Evolutionary conservation across 176 grass and related monocot species (phyloP).

Genomic region (Luzula sylvatica): DNA sequence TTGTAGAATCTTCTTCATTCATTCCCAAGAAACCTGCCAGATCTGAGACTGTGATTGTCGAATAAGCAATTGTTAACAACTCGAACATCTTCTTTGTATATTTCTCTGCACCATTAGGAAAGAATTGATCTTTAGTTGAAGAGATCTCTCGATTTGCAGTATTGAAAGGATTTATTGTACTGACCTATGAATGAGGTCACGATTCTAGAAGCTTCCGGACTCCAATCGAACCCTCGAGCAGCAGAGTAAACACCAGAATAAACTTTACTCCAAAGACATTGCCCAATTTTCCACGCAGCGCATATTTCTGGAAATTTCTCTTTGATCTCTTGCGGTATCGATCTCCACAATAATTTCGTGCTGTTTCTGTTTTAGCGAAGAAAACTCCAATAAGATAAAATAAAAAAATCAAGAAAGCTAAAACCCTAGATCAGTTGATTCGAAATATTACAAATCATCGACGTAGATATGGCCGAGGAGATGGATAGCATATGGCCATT

Average conservation of each 20-base stretch:
- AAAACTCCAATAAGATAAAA: neutral
- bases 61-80: constrained; percentile 79
- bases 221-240: constrained; percentile 53
- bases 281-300: constrained; percentile 65
- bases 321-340: constrained; percentile 61
- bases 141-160: neutral
- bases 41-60: constrained; percentile 58
- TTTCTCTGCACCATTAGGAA: constrained; percentile 50
- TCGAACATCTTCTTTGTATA: constrained; percentile 92
- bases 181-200: constrained; percentile 66
- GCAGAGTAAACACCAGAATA: constrained; percentile 55
- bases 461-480: constrained; percentile 65
- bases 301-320: constrained; percentile 56
- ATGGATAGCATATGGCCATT: constrained; percentile 86
- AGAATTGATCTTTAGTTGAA: neutral
- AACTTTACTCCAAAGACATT: constrained; percentile 78
- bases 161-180: constrained; percentile 12
- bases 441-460: constrained; percentile 48
- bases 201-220: constrained; percentile 39
- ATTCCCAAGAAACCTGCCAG: constrained; percentile 79
- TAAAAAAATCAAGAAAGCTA: constrained; percentile 13
- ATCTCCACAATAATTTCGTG: constrained; percentile 80
- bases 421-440: neutral
- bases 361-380: constrained; percentile 47
- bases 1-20: constrained; percentile 69